These are phyloP conservation scores for Polychaeton citri DNA, from an alignment of 2,329 filamentous ascomycete species.

Conservation along the genomic window DNA sequence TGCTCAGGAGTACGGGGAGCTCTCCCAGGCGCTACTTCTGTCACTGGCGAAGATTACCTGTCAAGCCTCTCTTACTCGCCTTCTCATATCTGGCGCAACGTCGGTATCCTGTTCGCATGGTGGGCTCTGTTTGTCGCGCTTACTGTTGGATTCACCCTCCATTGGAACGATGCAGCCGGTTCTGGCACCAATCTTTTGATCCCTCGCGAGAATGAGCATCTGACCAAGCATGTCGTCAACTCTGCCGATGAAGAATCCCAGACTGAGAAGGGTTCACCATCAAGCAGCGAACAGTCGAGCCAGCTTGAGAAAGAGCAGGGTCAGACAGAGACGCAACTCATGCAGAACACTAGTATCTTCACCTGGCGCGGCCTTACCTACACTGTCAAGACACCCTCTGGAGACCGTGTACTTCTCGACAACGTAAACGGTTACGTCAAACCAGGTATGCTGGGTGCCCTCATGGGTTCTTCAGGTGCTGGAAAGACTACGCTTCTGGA, in stretches of 20 bases:
- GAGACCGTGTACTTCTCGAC: constrained; percentile 38
- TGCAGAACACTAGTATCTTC: constrained; percentile 28
- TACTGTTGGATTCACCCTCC: constrained; percentile 44
- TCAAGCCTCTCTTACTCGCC: constrained; percentile 30
- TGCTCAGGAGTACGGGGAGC: constrained; percentile 42
- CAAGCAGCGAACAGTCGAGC: not conserved
- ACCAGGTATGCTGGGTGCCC: constrained; percentile 61
- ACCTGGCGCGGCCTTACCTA: constrained; percentile 84
- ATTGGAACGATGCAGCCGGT: constrained; percentile 25
- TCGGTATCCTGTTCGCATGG: constrained; percentile 55
- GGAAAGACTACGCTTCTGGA: constrained; percentile 28
- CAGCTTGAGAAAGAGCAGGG: constrained; percentile 1
- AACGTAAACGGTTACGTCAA: constrained; percentile 60
- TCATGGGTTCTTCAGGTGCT: constrained; percentile 65
- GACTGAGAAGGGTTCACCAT: constrained; percentile 2
- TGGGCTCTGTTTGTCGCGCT: constrained; percentile 46
- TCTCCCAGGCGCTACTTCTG: constrained; percentile 37
- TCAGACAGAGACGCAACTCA: constrained; percentile 5
- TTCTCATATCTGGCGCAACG: constrained; percentile 39
- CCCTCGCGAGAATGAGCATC: constrained; percentile 44
- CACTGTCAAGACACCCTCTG: constrained; percentile 42
- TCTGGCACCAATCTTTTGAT: constrained; percentile 45
- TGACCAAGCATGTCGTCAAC: constrained; percentile 12
- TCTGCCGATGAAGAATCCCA: constrained; percentile 41
- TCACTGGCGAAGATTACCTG: constrained; percentile 51